Conservation (phyloP, 306 rosid genomes). For the Ziziphus jujuba region DNA sequence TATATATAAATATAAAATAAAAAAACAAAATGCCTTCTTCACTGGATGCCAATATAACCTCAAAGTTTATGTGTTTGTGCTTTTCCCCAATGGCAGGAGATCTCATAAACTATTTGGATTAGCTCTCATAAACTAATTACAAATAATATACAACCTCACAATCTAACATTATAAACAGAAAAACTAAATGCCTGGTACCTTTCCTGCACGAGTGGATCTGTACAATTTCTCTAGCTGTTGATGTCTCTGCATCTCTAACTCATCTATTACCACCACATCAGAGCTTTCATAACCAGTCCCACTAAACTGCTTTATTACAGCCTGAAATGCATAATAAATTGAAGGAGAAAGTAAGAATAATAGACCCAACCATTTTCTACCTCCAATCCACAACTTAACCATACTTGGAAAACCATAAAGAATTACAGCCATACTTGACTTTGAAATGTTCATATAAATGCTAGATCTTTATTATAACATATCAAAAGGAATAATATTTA, state of each 20-base stretch:
- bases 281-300: constrained; percentile 88
- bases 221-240: constrained; percentile 85
- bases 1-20: too few species aligned
- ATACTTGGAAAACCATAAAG: too few species aligned
- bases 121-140: too few species aligned
- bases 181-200: constrained; percentile 43
- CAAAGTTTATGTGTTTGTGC: background rate
- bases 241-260: constrained; percentile 93
- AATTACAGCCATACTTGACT: background rate
- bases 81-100: background rate
- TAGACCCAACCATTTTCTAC: background rate
- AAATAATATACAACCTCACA: constrained; percentile 4
- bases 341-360: background rate
- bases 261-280: constrained; percentile 86
- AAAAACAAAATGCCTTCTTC: too few species aligned
- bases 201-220: constrained; percentile 82
- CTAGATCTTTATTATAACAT: background rate
- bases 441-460: background rate
- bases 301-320: constrained; percentile 87
- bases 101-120: background rate
- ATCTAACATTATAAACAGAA: constrained; percentile 4
- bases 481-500: background rate
- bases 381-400: too few species aligned
- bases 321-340: constrained; percentile 42
- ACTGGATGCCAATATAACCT: too few species aligned